Percentiles rank a stretch among this genome's conserved stretches.
phyloP scores from a whole-genome alignment of 202 grass and related monocot species.

The Setaria italica region DNA sequence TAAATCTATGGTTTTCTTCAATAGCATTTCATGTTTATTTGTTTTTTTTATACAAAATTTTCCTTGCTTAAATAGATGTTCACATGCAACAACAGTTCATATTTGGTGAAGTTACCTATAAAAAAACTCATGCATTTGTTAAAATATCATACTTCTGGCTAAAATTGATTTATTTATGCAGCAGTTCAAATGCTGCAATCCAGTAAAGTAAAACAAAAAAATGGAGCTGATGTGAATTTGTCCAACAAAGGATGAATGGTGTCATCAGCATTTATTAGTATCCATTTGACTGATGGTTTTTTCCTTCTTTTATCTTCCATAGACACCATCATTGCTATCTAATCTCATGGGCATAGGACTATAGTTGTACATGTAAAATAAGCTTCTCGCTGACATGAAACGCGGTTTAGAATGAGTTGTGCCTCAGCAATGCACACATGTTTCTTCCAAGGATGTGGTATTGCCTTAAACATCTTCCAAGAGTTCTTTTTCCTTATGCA shows the following conservation, averaged over 20 bases:
- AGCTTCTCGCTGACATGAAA: neutral
- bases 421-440: neutral
- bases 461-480: neutral
- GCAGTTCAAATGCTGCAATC: neutral
- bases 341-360: neutral
- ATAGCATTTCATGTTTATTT: neutral
- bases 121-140: slow-evolving; percentile 4
- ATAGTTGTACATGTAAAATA: neutral
- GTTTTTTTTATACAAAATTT: neutral
- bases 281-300: neutral
- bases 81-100: neutral
- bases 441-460: slow-evolving; percentile 13
- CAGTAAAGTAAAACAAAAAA: slow-evolving; percentile 3
- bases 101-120: neutral
- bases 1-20: neutral
- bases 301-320: neutral
- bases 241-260: neutral
- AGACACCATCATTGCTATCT: neutral
- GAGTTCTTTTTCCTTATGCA: slow-evolving; percentile 33
- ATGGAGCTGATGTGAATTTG: neutral
- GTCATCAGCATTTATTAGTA: neutral
- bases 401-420: neutral
- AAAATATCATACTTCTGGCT: neutral
- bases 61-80: neutral
- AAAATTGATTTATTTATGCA: neutral